Evolutionary conservation across 805 yeast species (phyloP), one percentile per base, ranked within the genome.

Genomic region (Sugiyamaella floridensis): DNA sequence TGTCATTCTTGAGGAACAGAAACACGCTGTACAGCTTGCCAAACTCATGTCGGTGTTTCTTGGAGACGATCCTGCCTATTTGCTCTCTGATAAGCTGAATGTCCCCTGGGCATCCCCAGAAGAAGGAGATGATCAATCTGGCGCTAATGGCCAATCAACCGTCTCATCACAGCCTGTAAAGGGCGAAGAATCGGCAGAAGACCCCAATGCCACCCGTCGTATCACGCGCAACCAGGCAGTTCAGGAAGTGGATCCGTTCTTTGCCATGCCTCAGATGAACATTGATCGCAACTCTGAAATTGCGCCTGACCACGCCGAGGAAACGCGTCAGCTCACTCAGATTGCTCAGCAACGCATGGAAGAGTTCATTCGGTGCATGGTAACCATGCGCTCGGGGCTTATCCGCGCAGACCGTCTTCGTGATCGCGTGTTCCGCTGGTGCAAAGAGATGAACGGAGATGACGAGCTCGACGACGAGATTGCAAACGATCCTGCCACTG

Each of bases 281-380:
- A 51, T 63, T 19, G 80, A 81, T 62, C 74, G 76, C 26, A 71
- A 80, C 57, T 76, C 72, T 52, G 84, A 83, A 0, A 64, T 77
- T n/a, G 64, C 71, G 2, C 69, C 73, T 0, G 84, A 79, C 41
- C 77, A 76, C 34, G 85, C 88, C 4, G 86, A 83, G 58, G 85
- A 82, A 47, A 74, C 86, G 0, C 72, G 92, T 56, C 90, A 85
- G 61, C 75, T 82, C 66, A 82, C 80, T 49, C 96, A 78, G 73
- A 89, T 84, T 45, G 85, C 85, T 0, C 73, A 89, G 45, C 96
- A 90, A 67, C 81, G 92, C 56, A 80, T 83, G 54, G 89, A 88
- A 63, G 98, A 93, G 67, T 92, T 85, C 65, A 83, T 89, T 49
- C 77, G 92, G 61, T 86, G 89, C 55, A 71, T 93, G 62, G 74